These are phyloP conservation scores for Aleurites moluccanus DNA, from an alignment of 441 rosid species.

Conservation along the genomic window DNA sequence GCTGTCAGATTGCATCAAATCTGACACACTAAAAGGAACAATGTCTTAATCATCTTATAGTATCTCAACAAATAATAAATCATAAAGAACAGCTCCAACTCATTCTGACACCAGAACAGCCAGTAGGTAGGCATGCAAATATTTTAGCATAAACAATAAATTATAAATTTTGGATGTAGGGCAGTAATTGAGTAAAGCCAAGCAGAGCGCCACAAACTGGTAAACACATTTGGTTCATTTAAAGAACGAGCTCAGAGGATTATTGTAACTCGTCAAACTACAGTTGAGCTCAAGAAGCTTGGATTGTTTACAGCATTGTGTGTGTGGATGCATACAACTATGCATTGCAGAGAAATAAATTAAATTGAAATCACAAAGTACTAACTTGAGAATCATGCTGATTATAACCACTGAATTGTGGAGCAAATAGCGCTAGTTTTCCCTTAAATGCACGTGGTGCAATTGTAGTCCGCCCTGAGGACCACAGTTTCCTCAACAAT, in stretches of 20 bases:
- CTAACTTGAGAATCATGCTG: slow-evolving; percentile 87
- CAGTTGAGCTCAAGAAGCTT: neutral
- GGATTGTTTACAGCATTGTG: neutral
- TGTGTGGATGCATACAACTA: neutral
- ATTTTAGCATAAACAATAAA: no score
- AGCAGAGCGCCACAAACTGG: neutral
- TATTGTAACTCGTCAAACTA: neutral
- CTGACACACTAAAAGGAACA: no score
- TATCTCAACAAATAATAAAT: no score
- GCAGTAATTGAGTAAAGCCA: neutral
- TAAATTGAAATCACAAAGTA: neutral
- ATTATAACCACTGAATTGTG: slow-evolving; percentile 76
- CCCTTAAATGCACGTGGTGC: slow-evolving; percentile 68
- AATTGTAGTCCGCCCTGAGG: slow-evolving; percentile 55
- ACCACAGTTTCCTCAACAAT: slow-evolving; percentile 70
- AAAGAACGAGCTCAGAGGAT: neutral
- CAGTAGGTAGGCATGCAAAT: no score
- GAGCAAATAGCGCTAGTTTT: slow-evolving; percentile 65
- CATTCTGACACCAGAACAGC: no score
- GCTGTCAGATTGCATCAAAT: no score
- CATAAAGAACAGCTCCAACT: no score
- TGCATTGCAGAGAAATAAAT: neutral
- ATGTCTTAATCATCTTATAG: no score
- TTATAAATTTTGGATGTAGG: no score
- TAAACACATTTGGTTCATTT: neutral